Base-by-base conservation (phyloP, 1,284 basidiomycete species). In the Malassezia furfur region DNA sequence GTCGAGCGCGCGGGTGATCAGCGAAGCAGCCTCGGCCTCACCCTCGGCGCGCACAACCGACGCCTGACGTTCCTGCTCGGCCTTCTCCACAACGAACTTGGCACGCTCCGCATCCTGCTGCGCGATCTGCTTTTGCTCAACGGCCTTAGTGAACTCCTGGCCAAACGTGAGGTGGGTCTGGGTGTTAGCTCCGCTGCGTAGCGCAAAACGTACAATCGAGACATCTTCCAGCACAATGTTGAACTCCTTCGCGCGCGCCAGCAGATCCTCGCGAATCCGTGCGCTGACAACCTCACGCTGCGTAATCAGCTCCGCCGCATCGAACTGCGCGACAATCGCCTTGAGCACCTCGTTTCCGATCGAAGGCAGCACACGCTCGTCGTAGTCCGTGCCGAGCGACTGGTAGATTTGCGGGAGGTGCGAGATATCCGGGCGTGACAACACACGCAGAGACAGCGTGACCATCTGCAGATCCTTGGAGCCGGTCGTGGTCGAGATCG, bases 21-120 rank as follows among this genome's bases (percentile, higher is more conserved):
- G 91, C 51, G 62, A 51, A 12, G 70, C 70, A 9, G 93, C 94
- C 78, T 98, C 91, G 4, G 93, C 93, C 79, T 99, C 93, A 59
- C 94, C 94, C 77, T 99, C 93, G 1, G 94, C 91, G 54, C 94
- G 84, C 62, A 99, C 96, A 62, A 99, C 91, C 6, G 89, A 85
- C 1, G 93, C 94, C 79, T 98, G 93, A 56, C 91, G 85, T 77
- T 98, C 94, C 85, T 99, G 94, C 76, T 98, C 93, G 34, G 94
- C 72, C 63, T 70, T 91, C 77, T 99, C 94, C 62, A 99, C 93
- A 64, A 98, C 88, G 77, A 98, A 98, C 78, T 94, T 96, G 61
- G 93, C 93, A 44, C 94, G 84, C 78, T 99, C 94, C 59, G 56
- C 73, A 85, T 87, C 87, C 81, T 93, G 90, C 74, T 91, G 90